phyloP scores from a whole-genome alignment of 139 green algal genomes.

The Chlamydomonas eustigma region DNA sequence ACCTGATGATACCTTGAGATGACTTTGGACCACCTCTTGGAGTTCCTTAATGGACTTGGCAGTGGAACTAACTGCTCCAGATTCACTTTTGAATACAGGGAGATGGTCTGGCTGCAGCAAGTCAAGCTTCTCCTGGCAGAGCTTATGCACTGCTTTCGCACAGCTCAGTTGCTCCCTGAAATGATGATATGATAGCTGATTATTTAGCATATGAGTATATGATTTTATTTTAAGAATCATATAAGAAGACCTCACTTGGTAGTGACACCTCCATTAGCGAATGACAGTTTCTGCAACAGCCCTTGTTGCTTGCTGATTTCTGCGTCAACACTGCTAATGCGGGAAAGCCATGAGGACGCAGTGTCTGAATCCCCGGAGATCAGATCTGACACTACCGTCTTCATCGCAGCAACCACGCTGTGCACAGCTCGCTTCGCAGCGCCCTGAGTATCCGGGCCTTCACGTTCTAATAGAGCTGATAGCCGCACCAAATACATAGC shows the following conservation, averaged over 20 bases:
- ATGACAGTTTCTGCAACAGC: slow-evolving; percentile 32
- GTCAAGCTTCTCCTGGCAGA: slow-evolving; percentile 40
- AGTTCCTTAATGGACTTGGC: slow-evolving; percentile 36
- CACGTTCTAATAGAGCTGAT: slow-evolving; percentile 10
- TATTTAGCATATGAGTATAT: not conserved
- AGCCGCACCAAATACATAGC: slow-evolving; percentile 17
- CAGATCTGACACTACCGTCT: slow-evolving; percentile 14
- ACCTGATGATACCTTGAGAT: slow-evolving; percentile 17
- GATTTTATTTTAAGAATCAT: too few relatives aligned
- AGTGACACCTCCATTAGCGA: slow-evolving; percentile 18
- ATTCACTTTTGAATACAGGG: not conserved
- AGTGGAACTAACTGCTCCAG: slow-evolving; percentile 3
- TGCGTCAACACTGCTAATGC: slow-evolving; percentile 29
- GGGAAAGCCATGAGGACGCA: slow-evolving; percentile 13
- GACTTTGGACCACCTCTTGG: slow-evolving; percentile 26
- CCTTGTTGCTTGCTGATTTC: slow-evolving; percentile 36
- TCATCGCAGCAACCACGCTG: slow-evolving; percentile 29
- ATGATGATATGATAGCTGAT: not conserved
- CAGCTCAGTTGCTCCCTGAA: slow-evolving; percentile 37
- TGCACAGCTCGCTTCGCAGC: slow-evolving; percentile 32
- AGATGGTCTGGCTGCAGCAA: slow-evolving; percentile 38
- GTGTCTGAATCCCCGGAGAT: not conserved
- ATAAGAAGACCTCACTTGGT: slow-evolving; percentile 28
- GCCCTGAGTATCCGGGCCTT: slow-evolving; percentile 20
- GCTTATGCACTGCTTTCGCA: slow-evolving; percentile 32